Base-by-base conservation (phyloP, 768 basidiomycete species). In the Pleurotus cornucopiae region DNA sequence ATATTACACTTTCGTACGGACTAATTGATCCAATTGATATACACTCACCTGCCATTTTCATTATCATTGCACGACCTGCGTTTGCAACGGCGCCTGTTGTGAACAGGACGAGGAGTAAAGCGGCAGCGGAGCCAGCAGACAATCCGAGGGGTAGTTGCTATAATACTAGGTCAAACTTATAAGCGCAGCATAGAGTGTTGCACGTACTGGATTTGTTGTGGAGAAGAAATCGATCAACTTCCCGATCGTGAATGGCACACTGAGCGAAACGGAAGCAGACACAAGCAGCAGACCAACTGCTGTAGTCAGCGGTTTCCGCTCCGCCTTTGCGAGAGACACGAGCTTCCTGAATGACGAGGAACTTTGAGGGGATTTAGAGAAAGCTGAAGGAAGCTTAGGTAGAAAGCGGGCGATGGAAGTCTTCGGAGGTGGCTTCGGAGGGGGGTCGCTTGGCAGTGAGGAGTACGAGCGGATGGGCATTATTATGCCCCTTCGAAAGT, bases 211-310 rank as follows among this genome's bases (percentile, higher is more conserved):
- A 61, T 81, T 78, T 1, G 79, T 61, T 6, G 85, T 74, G 0
- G 89, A 85, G 70, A 97, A 98, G 73, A 89, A 94, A 72, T 98
- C 95, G 59, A 99, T 97, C 51, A 98, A 76, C 67, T 85, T 91
- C 7, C 96, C 96, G 63, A 98, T 87, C 1, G 94, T 94, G 62
- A 97, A 84, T 0, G 96, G 96, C 11, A 98, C 81, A 60, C 88
- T 89, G 86, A 98, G 89, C 3, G 92, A 90, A 18, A 99, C 91
- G 2, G 88, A 76, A 6, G 93, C 92, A 0, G 94, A 96, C n/a
- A 93, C 78, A 13, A 95, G 69, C 6, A 98, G 77, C 60, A 96
- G 71, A 0, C 88, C 89, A 46, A 94, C 75, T 5, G 94, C 94
- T 43, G 85, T 77, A 0, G 81, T 65, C 6, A 97, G 76, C 1